These are phyloP conservation scores for Pseudogymnoascus sp. DNA, from an alignment of 2,329 filamentous ascomycete species.

Conservation along the genomic window DNA sequence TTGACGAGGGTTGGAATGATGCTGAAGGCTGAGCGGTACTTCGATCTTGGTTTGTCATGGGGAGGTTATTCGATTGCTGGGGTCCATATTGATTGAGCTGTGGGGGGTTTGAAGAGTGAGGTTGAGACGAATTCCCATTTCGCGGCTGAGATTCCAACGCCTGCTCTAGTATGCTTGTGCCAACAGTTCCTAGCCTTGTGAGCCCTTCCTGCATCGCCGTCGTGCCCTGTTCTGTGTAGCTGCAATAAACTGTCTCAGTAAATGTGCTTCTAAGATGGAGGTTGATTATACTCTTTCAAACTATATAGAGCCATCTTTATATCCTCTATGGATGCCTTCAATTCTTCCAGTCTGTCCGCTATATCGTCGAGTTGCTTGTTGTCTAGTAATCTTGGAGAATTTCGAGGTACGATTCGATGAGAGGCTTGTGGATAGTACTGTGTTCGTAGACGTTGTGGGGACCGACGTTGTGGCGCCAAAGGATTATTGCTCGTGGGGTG, in stretches of 20 bases:
- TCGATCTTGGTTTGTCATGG: slow-evolving; percentile 9
- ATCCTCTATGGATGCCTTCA: too few species aligned
- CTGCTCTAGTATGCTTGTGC: slow-evolving; percentile 13
- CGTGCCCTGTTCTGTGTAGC: too few species aligned
- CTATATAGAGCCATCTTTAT: too few species aligned
- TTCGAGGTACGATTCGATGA: too few species aligned
- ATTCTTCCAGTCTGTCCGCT: too few species aligned
- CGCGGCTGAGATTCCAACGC: slow-evolving; percentile 10
- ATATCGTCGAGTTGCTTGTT: too few species aligned
- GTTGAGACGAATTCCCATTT: slow-evolving; percentile 3
- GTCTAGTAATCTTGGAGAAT: too few species aligned
- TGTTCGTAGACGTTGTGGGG: too few species aligned
- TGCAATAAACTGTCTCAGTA: too few species aligned
- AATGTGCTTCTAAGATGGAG: background rate
- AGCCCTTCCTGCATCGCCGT: slow-evolving; percentile 12
- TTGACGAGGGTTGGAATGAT: background rate
- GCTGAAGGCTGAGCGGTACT: slow-evolving; percentile 11
- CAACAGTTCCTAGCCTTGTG: slow-evolving; percentile 14
- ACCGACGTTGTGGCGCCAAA: too few species aligned
- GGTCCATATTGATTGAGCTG: slow-evolving; percentile 5
- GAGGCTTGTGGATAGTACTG: too few species aligned
- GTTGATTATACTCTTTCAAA: background rate
- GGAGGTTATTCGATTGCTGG: slow-evolving; percentile 2
- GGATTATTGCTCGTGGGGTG: too few species aligned
- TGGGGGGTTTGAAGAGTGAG: slow-evolving; percentile 6